Conservation (phyloP, 306 rosid genomes). For the Pueraria montana region DNA sequence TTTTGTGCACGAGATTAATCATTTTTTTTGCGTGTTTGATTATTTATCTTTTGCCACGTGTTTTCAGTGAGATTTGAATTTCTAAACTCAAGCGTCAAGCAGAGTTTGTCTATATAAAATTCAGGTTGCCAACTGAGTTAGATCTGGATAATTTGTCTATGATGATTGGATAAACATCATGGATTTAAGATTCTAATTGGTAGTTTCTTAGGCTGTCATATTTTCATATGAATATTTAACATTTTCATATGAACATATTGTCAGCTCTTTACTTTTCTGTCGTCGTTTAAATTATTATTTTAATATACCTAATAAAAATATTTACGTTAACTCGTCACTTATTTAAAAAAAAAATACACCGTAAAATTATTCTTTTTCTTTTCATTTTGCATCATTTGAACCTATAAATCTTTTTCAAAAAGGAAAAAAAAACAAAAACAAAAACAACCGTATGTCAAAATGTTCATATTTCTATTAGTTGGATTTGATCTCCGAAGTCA, state of each 20-base stretch:
- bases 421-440: background rate
- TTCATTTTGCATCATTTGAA: background rate
- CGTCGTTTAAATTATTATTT: background rate
- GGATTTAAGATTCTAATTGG: constrained; percentile 1
- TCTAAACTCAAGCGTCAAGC: background rate
- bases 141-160: background rate
- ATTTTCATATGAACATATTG: too few species aligned
- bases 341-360: too few species aligned
- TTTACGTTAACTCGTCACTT: background rate
- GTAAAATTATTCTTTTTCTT: background rate
- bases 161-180: background rate
- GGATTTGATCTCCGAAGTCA: constrained; percentile 14
- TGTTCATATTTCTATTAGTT: background rate
- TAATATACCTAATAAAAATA: background rate
- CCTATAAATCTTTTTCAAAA: too few species aligned
- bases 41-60: constrained; percentile 1
- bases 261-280: background rate
- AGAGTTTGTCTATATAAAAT: background rate
- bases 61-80: constrained; percentile 3
- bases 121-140: background rate
- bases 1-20: background rate
- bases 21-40: background rate
- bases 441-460: background rate
- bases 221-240: background rate
- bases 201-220: background rate